Evolutionary conservation across 2,329 filamentous ascomycete genomes (phyloP), one percentile per base, ranked within the genome.

Genomic region (Elsinoe fawcettii): DNA sequence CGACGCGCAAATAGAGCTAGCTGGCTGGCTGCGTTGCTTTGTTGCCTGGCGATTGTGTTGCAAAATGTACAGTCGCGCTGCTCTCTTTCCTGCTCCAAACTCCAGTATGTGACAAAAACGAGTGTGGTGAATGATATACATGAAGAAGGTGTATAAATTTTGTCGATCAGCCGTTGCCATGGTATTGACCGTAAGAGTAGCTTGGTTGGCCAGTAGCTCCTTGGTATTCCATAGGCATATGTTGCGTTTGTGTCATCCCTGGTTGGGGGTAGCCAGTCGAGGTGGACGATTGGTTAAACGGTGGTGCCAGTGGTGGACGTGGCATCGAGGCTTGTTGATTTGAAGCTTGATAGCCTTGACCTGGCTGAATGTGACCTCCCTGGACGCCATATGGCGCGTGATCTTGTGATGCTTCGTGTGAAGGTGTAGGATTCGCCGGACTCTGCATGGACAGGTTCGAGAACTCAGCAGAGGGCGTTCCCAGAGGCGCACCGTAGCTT

Each of bases 371-470:
- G 14, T 55, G 53, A 16, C 34, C 23, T n/a, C 14, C 18, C 14
- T 43, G 41, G 9, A 56, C 41, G 16, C 41, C 54, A n/a, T 46
- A 56, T 14, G 41, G 18, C 53, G 53, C 36, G 30, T 56, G 54
- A 14, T 46, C 41, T 25, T 49, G 41, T 22, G 39, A n/a, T 22
- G 46, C 25, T 25, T 46, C 54, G 39, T 56, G 54, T 7, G 23
- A 36, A 20, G 54, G 39, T 23, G 54, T 25, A 16, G 54, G 30
- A 25, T 56, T 43, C 16, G 54, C 54, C 12, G 54, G 54, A 32
- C 54, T 56, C 30, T 56, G 54, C 54, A 56, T 56, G 4, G 54
- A 56, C n/a, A 56, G 54, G 43, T 56, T 56, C 9, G 44, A 39
- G 41, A 56, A 56, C 54, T 56, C 54, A 8, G 39, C 41, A n/a